Evolutionary conservation across 129 eudicot genomes (phyloP).

Genomic region (Artemisia argyi): DNA sequence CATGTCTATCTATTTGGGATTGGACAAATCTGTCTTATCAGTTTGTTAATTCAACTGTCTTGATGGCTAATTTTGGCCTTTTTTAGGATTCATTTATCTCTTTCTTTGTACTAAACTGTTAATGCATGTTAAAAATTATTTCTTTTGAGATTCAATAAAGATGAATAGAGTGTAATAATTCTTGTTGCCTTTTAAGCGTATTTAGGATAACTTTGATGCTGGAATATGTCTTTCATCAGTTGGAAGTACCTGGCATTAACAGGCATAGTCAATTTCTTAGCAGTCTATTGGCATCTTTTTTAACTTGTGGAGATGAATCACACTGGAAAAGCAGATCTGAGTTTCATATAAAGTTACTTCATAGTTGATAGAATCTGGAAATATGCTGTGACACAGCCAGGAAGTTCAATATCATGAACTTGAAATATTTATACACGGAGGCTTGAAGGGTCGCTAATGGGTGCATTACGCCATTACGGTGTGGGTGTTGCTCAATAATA

Average conservation of each 20-base stretch:
- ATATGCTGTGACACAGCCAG: no score
- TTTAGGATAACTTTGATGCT: not conserved
- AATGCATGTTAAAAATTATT: not conserved
- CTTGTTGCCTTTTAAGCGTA: slow-evolving; percentile 2
- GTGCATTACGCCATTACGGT: not conserved
- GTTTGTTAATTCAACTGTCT: slow-evolving; percentile 16
- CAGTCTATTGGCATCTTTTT: not conserved
- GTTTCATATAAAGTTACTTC: no score
- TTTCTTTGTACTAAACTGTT: not conserved
- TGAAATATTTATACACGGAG: not conserved
- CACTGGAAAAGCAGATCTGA: no score
- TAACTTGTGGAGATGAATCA: no score
- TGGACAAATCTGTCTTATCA: slow-evolving; percentile 16
- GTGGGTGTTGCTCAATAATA: not conserved
- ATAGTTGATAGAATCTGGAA: no score
- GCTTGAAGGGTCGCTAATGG: no score
- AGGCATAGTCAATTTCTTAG: not conserved
- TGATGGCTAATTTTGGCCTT: slow-evolving; percentile 18
- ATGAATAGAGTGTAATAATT: slow-evolving; percentile 10
- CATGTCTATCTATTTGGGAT: not conserved
- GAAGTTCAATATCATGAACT: not conserved
- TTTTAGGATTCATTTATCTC: slow-evolving; percentile 12
- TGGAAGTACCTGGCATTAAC: not conserved
- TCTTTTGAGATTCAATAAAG: slow-evolving; percentile 1
- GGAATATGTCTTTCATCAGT: not conserved